These are phyloP conservation scores for Royoungia palumana DNA, from an alignment of 768 basidiomycete genomes.

Conservation along the genomic window DNA sequence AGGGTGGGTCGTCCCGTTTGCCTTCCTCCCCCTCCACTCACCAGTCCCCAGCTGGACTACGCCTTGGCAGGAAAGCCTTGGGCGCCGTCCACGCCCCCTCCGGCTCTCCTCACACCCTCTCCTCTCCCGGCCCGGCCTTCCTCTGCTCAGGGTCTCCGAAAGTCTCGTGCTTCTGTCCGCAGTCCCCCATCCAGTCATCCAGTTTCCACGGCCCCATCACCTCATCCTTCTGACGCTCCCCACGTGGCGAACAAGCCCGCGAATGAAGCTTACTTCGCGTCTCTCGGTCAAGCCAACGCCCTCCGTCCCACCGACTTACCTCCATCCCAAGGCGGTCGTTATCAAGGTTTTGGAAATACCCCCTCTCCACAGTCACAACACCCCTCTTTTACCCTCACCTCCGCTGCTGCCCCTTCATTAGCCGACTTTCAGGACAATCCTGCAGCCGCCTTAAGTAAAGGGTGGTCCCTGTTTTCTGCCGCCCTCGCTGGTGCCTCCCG, in stretches of 20 bases:
- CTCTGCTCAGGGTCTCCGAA: constrained; percentile 80
- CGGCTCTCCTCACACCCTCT: constrained; percentile 34
- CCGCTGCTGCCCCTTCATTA: constrained; percentile 74
- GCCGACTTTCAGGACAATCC: constrained; percentile 86
- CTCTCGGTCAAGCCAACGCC: constrained; percentile 80
- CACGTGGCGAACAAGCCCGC: constrained; percentile 60
- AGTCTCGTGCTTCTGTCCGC: constrained; percentile 73
- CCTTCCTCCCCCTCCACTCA: constrained; percentile 13
- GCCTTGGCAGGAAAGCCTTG: constrained; percentile 72
- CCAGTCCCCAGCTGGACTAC: constrained; percentile 65
- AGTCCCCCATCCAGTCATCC: constrained; percentile 49
- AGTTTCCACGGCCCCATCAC: constrained; percentile 52
- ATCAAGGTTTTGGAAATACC: constrained; percentile 88
- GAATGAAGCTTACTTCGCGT: constrained; percentile 87
- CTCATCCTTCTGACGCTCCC: constrained; percentile 42
- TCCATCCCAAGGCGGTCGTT: constrained; percentile 91
- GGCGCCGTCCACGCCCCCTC: constrained; percentile 72
- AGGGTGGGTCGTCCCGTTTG: constrained; percentile 53
- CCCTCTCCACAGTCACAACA: constrained; percentile 55
- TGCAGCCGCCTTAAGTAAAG: constrained; percentile 79
- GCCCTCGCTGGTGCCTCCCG: constrained; percentile 78
- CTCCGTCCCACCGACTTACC: constrained; percentile 73
- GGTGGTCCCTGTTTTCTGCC: constrained; percentile 93
- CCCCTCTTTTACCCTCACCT: constrained; percentile 72
- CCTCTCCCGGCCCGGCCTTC: constrained; percentile 56